phyloP scores from a whole-genome alignment of 2,329 filamentous ascomycete species.

The Helotiales sp. region DNA sequence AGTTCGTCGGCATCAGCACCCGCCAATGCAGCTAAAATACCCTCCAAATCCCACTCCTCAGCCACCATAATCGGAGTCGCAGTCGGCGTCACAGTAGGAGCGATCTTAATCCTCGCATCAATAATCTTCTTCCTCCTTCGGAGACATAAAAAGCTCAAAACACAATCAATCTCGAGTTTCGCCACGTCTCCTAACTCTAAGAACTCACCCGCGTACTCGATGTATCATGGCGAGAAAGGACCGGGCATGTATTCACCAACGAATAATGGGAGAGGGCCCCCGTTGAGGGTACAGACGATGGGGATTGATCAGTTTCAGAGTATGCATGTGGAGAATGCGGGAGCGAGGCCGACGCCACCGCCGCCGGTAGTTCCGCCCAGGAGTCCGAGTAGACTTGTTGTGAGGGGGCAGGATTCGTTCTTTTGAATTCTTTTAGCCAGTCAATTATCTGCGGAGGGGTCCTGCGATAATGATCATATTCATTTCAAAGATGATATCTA shows the following conservation, averaged over 20 bases:
- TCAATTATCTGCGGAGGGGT: no score
- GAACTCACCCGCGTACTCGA: not conserved
- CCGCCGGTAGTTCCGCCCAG: not conserved
- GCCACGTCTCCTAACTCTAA: no score
- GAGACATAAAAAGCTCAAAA: not conserved
- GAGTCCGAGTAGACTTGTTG: not conserved
- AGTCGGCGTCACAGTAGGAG: constrained; percentile 1
- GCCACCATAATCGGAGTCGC: constrained; percentile 3
- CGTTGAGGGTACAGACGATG: not conserved
- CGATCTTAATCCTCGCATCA: not conserved
- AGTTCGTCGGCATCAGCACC: not conserved
- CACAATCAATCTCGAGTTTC: not conserved
- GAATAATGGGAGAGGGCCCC: not conserved
- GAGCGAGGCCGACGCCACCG: no score
- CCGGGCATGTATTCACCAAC: not conserved
- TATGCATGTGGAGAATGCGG: not conserved
- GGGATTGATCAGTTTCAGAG: not conserved
- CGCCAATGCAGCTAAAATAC: not conserved
- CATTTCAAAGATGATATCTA: no score
- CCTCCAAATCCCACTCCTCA: not conserved
- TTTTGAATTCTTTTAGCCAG: not conserved
- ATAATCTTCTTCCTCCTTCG: not conserved
- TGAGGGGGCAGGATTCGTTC: not conserved
- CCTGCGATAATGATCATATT: no score
- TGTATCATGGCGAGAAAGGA: not conserved